These are phyloP conservation scores for Fusarium sp. DNA, from an alignment of 2,329 filamentous ascomycete species.

Conservation along the genomic window DNA sequence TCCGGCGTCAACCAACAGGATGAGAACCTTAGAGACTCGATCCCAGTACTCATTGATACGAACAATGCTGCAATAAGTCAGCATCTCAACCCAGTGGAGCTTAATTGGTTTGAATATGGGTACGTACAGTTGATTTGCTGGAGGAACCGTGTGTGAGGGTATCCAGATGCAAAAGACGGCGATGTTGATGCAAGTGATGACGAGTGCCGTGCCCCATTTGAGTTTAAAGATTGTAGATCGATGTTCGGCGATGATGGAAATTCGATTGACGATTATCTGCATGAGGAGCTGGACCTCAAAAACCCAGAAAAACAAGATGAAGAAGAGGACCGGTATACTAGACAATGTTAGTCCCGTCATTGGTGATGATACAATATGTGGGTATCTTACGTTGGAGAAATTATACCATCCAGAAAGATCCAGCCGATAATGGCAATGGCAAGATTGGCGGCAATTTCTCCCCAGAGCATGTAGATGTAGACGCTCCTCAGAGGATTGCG, in stretches of 20 bases:
- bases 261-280: conserved; percentile 68
- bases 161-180: conserved; percentile 67
- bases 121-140: conserved; percentile 51
- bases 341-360: too few species aligned
- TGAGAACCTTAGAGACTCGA: conserved; percentile 63
- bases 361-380: too few species aligned
- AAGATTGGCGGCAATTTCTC: conserved; percentile 55
- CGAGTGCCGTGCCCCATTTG: conserved; percentile 59
- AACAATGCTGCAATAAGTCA: conserved; percentile 45
- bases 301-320: conserved; percentile 55
- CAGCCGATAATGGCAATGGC: conserved; percentile 54
- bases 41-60: conserved; percentile 65
- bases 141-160: conserved; percentile 57
- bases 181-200: conserved; percentile 64
- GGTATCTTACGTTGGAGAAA: conserved; percentile 48
- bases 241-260: conserved; percentile 60
- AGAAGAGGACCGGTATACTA: conserved; percentile 51
- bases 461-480: conserved; percentile 61
- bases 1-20: conserved; percentile 61
- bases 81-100: neutral
- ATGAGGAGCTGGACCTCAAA: conserved; percentile 63
- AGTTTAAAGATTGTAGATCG: conserved; percentile 52
- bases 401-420: conserved; percentile 52
- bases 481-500: conserved; percentile 48
- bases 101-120: too few species aligned